Evolutionary conservation across 1,284 basidiomycete genomes (phyloP).

Genomic region (Ustilago hordei): DNA sequence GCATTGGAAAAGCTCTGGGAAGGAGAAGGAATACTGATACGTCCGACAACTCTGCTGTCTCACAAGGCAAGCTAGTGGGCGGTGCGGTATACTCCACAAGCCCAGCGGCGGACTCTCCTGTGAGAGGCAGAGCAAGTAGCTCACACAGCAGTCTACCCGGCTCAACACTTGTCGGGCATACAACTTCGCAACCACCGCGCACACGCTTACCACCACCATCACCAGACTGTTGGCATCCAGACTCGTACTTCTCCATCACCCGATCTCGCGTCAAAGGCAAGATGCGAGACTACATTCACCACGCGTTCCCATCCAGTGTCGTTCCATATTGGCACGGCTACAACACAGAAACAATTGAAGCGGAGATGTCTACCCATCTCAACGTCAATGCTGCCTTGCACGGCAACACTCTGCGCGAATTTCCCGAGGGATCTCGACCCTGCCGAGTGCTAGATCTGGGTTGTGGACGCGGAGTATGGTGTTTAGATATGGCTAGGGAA

Average conservation of each 20-base stretch:
- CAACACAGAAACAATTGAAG: constrained; percentile 34
- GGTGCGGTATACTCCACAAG: constrained; percentile 6
- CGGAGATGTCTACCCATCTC: constrained; percentile 44
- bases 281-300: constrained; percentile 41
- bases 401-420: constrained; percentile 29
- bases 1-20: background rate
- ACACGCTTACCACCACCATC: constrained; percentile 29
- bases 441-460: constrained; percentile 56
- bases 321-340: constrained; percentile 58
- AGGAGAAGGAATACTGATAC: constrained; percentile 28
- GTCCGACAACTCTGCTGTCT: constrained; percentile 5
- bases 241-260: constrained; percentile 39
- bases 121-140: constrained; percentile 27
- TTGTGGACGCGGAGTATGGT: constrained; percentile 54
- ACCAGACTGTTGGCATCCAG: constrained; percentile 49
- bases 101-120: constrained; percentile 22
- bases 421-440: constrained; percentile 40
- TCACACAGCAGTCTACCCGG: constrained; percentile 13
- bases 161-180: constrained; percentile 19
- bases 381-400: constrained; percentile 21
- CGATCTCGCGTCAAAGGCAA: constrained; percentile 40
- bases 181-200: background rate
- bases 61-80: constrained; percentile 3
- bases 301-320: constrained; percentile 41
- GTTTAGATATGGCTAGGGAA: constrained; percentile 49